phyloP scores from a whole-genome alignment of 2,329 filamentous ascomycete species.

The Exutisphaerella laricina region DNA sequence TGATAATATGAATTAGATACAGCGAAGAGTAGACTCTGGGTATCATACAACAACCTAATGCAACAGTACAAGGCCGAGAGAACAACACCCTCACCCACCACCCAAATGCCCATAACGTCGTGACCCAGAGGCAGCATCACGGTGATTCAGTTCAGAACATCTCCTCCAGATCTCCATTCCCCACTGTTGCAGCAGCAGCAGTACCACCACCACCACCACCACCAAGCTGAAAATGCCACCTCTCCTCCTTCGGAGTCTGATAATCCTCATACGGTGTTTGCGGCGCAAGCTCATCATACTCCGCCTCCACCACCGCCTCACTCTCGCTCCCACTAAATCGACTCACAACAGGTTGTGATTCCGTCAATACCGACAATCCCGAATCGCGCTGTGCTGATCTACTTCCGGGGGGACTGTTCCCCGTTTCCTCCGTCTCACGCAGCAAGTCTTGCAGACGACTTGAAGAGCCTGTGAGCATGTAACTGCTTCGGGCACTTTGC shows the following conservation, averaged over 20 bases:
- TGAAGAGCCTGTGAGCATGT: slow-evolving; percentile 23
- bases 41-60: too few species aligned
- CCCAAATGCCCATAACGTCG: too few species aligned
- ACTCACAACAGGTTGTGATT: slow-evolving; percentile 11
- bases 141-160: too few species aligned
- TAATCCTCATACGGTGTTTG: slow-evolving; percentile 29
- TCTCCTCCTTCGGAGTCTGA: slow-evolving; percentile 28
- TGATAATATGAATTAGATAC: too few species aligned
- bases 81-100: too few species aligned
- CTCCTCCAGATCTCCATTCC: too few species aligned
- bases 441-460: slow-evolving; percentile 25
- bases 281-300: slow-evolving; percentile 18
- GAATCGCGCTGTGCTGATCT: slow-evolving; percentile 14
- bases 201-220: too few species aligned
- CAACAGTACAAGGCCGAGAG: too few species aligned
- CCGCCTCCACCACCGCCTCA: slow-evolving; percentile 13
- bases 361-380: slow-evolving; percentile 5
- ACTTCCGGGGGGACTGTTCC: slow-evolving; percentile 9
- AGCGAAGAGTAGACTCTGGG: too few species aligned
- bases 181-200: too few species aligned
- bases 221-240: slow-evolving; percentile 19
- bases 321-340: slow-evolving; percentile 27
- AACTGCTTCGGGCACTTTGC: slow-evolving; percentile 25
- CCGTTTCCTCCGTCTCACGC: slow-evolving; percentile 23
- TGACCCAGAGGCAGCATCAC: too few species aligned